Evolutionary conservation across 805 yeast species (phyloP), one percentile per base, ranked within the genome.

Genomic region (Kuraishia borneana): DNA sequence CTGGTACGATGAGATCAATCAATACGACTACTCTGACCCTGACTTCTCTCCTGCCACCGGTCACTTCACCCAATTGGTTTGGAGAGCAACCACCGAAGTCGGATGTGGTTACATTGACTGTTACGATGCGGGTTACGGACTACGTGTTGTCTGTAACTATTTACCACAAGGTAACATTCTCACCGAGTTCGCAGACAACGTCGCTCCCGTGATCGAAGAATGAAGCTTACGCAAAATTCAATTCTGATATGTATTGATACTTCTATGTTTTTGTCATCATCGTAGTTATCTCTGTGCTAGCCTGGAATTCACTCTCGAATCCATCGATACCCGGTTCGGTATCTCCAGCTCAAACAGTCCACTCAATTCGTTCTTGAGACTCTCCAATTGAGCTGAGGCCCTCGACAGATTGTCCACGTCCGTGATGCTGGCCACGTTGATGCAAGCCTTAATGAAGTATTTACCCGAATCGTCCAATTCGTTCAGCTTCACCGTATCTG

Each of bases 291-390:
- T n/a, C n/a, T n/a, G n/a, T n/a, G n/a, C n/a, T n/a, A n/a, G n/a
- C n/a, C n/a, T n/a, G 16, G 61, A 55, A 36, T 51, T 53, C 20
- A 81, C 65, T 43, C 95, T 68, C 1, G 88, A 73, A 51, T 87
- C 95, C 85, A 87, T 83, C 18, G 67, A 62, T 49, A 73, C 73
- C 41, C 95, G 65, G 47, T 83, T 92, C 4, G 95, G 94, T 21
- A 82, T 70, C 14, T 63, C 72, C 31, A 88, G 62, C 31, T 73
- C 73, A 6, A 88, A 65, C 33, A 85, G 60, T 10, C 87, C 87
- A 37, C 65, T 59, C 39, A 88, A 58, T 33, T 77, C 83, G 14
- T 62, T 72, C 52, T 83, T 83, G 26, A 85, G 56, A 31, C 56
- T 61, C 31, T 74, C 58, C 41, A 88, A 58, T 36, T 77, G 76